Evolutionary conservation across 352 stramenopile species (phyloP), one percentile per base, ranked within the genome.

Genomic region (Elongisporangium undulatum): DNA sequence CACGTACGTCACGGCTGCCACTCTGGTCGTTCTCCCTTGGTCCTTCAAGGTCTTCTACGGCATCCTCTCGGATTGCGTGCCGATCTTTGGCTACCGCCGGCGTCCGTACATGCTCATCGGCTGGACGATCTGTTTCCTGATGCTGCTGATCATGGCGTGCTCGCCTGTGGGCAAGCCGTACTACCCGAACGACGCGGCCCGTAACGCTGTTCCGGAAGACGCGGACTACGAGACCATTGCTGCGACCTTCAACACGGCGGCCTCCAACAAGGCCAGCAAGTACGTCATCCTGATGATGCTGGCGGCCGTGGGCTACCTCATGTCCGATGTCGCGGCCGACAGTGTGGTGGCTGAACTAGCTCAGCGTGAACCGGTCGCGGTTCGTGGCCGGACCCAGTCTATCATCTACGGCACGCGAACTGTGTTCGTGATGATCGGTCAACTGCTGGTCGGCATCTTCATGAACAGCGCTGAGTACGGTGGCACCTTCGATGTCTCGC

Each of bases 41-140:
- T 78, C 62, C 4, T 68, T 80, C 56, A 81, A 80, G 57, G 63
- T 81, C 3, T 74, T 82, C 34, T 66, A 70, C 49, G 74, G 74
- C 23, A 72, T 80, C 21, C 39, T 81, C 16, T 63, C 72, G 2
- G 72, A 81, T 53, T 72, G 62, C 50, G 52, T 81, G 17, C 72
- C 72, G 17, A 72, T 81, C 48, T 67, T 29, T 24, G 72, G 72
- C 49, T 79, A 63, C 52, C 72, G 72, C 1, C 67, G 72, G 12
- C 69, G 73, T 23, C 65, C 72, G 23, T 81, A 72, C 49, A 81
- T 81, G 69, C 41, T 79, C 3, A 15, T 81, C 38, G 72, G 72
- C 16, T 81, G 72, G 72, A 38, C 53, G 12, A 61, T 77, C 19
- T 67, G 58, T 26, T n/a, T 71, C 7, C 2, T 54, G 20, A 61